Evolutionary conservation across 176 grass and related monocot species (phyloP).

Genomic region (Stipa capillata): DNA sequence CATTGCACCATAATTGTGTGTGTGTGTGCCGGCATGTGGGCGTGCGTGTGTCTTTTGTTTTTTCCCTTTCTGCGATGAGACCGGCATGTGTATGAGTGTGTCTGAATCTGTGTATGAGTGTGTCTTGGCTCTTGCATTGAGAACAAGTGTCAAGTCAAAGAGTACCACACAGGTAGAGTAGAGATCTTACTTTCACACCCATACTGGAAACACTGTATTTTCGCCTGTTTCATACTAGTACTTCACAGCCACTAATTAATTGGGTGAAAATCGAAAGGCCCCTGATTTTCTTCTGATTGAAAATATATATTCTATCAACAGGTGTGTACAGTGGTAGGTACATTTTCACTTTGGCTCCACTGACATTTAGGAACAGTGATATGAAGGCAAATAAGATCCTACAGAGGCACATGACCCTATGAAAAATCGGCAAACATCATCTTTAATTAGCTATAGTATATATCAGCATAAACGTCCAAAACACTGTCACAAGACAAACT

Average conservation of each 20-base stretch:
- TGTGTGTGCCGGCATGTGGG: background rate
- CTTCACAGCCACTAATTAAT: no score
- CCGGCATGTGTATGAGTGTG: background rate
- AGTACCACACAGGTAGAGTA: background rate
- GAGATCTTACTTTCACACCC: background rate
- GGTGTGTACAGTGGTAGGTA: slow-evolving; percentile 2
- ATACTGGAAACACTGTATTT: no score
- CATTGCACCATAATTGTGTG: slow-evolving; percentile 38
- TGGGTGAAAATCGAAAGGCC: no score
- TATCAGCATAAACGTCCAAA: background rate
- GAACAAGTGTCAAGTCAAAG: background rate
- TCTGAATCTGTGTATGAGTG: no score
- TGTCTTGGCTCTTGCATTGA: background rate
- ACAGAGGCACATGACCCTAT: background rate
- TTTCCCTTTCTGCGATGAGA: background rate
- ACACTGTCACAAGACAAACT: background rate
- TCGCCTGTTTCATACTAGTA: no score
- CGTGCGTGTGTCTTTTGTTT: background rate
- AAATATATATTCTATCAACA: no score
- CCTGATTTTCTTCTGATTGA: no score
- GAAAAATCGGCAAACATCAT: background rate
- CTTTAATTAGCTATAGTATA: slow-evolving; percentile 16
- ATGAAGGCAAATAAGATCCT: slow-evolving; percentile 6
- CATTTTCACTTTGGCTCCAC: slow-evolving; percentile 14
- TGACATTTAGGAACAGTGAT: background rate